Evolutionary conservation across 2,329 filamentous ascomycete genomes (phyloP).

Genomic region (Calonectria montana): DNA sequence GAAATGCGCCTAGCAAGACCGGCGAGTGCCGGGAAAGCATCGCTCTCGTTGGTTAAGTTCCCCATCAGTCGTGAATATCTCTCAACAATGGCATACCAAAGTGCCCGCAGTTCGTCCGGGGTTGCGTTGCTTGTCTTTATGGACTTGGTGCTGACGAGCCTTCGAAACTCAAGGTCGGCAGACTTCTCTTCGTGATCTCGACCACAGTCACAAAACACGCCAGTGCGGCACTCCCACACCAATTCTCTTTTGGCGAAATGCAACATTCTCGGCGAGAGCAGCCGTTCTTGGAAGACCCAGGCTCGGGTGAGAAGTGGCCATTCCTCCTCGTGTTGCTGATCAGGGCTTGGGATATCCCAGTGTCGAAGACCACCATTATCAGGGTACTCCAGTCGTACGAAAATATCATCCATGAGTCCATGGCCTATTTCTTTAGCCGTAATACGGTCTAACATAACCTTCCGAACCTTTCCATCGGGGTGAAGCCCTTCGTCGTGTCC

Average conservation of each 20-base stretch:
- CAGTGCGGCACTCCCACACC: slow-evolving; percentile 25
- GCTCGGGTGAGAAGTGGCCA: slow-evolving; percentile 28
- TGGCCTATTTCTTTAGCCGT: slow-evolving; percentile 4
- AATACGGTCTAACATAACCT: slow-evolving; percentile 4
- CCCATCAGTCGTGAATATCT: slow-evolving; percentile 21
- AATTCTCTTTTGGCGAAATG: slow-evolving; percentile 27
- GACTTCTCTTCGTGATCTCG: background rate
- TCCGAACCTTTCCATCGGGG: background rate
- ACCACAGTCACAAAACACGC: slow-evolving; percentile 21
- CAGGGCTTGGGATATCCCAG: slow-evolving; percentile 9
- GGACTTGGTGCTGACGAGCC: slow-evolving; percentile 15
- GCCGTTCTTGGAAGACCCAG: slow-evolving; percentile 31
- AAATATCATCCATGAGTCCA: slow-evolving; percentile 17
- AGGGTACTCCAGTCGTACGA: slow-evolving; percentile 7
- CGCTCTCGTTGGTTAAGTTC: slow-evolving; percentile 23
- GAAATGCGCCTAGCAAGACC: slow-evolving; percentile 25
- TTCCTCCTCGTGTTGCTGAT: background rate
- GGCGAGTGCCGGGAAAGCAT: slow-evolving; percentile 27
- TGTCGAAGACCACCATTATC: slow-evolving; percentile 7
- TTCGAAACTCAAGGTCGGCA: slow-evolving; percentile 19
- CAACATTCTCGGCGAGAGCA: slow-evolving; percentile 29
- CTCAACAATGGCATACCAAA: slow-evolving; percentile 27
- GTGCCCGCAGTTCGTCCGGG: slow-evolving; percentile 3
- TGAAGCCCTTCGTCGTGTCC: slow-evolving; percentile 22
- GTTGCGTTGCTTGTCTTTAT: slow-evolving; percentile 25